Base-by-base conservation (phyloP, 441 rosid genomes). In the Pelargonium citronellum region DNA sequence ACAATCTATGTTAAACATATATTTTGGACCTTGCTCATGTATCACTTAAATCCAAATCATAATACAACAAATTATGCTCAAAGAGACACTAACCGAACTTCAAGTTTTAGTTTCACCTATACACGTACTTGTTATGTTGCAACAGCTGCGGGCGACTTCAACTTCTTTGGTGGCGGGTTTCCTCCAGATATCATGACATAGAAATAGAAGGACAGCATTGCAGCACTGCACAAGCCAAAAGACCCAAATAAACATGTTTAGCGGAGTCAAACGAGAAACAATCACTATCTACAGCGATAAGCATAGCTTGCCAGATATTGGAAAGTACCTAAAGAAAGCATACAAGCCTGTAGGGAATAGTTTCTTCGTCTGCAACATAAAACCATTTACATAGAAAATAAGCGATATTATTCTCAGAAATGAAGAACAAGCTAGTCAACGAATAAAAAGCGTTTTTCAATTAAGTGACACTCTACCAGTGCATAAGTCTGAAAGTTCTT, bases 101-200 rank as follows among this genome's bases (percentile, higher is more conserved):
- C 5, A 13, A 51, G 17, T 5, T n/a, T 5, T 13, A 51, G 1
- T 2, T 0, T 12, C 6, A 34, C 39, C 39, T 34, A 34, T 34
- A 34, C 39, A 34, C 6, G 19, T 1, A 13, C 58, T 16, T 1
- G 8, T 51, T 51, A 51, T 51, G 58, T n/a, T 13, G 58, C 58
- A 51, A n/a, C 58, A 49, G 57, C 57, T 51, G 83, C 81, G 69
- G 87, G 64, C 47, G 81, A 71, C 60, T 84, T 89, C 84, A 80
- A 76, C 83, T 91, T 91, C 83, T 89, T 94, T 66, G 98, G 97
- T 34, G 96, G 94, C 7, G 97, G 98, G 67, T 94, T 94, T 72
- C 98, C 98, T 71, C 98, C 98, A 0, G 97, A 86, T 51, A 86
- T 64, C 79, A 90, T 72, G 79, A 94, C 97, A 67, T 91, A 84